A percentile compares a stretch with the other conserved stretches of the same genome.
Evolutionary conservation across 2,329 filamentous ascomycete species (phyloP).

Genomic region (Juglanconis oblonga): DNA sequence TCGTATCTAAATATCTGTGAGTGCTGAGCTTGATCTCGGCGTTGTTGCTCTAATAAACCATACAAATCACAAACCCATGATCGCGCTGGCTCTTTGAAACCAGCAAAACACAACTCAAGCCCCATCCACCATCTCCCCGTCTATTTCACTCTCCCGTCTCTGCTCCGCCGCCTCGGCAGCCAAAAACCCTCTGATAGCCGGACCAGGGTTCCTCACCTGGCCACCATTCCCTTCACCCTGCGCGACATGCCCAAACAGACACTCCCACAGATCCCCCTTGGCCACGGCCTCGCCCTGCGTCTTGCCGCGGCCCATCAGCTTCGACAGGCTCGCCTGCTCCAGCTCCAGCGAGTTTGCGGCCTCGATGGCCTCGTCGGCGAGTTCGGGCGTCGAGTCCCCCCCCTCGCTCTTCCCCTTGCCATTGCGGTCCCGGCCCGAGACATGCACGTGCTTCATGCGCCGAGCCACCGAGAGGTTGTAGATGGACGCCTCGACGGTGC

Average conservation of each 20-base stretch:
- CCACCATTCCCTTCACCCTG: conserved; percentile 25
- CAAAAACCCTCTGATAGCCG: conserved; percentile 34
- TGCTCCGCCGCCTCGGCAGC: conserved; percentile 43
- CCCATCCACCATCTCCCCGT: not conserved
- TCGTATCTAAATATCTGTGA: too few species aligned
- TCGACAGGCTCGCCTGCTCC: conserved; percentile 67
- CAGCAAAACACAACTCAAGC: too few species aligned
- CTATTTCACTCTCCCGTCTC: conserved; percentile 23
- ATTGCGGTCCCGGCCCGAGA: conserved; percentile 33
- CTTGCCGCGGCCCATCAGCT: conserved; percentile 67
- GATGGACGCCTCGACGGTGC: conserved; percentile 88
- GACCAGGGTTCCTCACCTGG: conserved; percentile 2
- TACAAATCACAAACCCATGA: not conserved
- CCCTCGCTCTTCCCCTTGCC: conserved; percentile 29
- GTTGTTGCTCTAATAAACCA: too few species aligned
- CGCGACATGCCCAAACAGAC: conserved; percentile 68
- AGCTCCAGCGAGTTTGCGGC: conserved; percentile 82
- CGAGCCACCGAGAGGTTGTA: conserved; percentile 81
- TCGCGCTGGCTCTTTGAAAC: not conserved
- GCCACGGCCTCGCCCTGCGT: conserved; percentile 77
- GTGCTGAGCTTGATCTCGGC: too few species aligned
- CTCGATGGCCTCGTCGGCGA: conserved; percentile 66
- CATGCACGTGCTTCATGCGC: conserved; percentile 70
- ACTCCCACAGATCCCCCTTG: conserved; percentile 80
- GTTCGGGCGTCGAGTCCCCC: conserved; percentile 27